These are phyloP conservation scores for Fusarium falciforme DNA, from an alignment of 2,329 filamentous ascomycete genomes.

Conservation along the genomic window DNA sequence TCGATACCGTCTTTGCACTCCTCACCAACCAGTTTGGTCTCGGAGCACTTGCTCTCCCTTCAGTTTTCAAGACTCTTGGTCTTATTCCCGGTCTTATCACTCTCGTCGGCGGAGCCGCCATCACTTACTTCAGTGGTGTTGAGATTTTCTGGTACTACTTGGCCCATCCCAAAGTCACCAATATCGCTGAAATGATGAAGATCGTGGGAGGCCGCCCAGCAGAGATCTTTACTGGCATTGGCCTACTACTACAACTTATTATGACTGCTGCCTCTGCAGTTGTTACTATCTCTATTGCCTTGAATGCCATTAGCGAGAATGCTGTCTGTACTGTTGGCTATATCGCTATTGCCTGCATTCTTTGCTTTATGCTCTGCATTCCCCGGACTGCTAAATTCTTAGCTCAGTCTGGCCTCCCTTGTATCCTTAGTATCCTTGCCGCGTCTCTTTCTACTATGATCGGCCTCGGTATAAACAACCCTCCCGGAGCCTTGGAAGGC, in stretches of 20 bases:
- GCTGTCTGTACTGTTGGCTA: constrained; percentile 72
- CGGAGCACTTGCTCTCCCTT: constrained; percentile 19
- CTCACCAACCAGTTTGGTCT: constrained; percentile 27
- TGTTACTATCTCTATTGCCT: constrained; percentile 71
- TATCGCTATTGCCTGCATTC: constrained; percentile 68
- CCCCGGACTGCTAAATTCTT: constrained; percentile 67
- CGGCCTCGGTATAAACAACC: constrained; percentile 29
- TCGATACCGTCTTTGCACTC: constrained; percentile 26
- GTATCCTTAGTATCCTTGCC: constrained; percentile 33
- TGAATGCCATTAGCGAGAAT: constrained; percentile 73
- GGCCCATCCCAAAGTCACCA: constrained; percentile 17
- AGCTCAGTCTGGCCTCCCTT: constrained; percentile 30
- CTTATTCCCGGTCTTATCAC: constrained; percentile 23
- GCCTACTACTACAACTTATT: constrained; percentile 17
- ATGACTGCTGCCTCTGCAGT: constrained; percentile 62
- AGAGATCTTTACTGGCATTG: constrained; percentile 16
- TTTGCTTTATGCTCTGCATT: constrained; percentile 70
- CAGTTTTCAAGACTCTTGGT: constrained; percentile 19
- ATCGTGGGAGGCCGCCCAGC: constrained; percentile 22
- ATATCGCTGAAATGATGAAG: constrained; percentile 24
- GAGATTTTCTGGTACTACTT: constrained; percentile 20
- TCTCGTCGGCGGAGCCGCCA: constrained; percentile 2
- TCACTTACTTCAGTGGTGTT: constrained; percentile 23
- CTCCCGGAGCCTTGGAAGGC: constrained; percentile 14
- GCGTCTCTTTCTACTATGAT: constrained; percentile 39